Conservation (phyloP, 768 basidiomycete species). For the Boletus vinaceobasis region DNA sequence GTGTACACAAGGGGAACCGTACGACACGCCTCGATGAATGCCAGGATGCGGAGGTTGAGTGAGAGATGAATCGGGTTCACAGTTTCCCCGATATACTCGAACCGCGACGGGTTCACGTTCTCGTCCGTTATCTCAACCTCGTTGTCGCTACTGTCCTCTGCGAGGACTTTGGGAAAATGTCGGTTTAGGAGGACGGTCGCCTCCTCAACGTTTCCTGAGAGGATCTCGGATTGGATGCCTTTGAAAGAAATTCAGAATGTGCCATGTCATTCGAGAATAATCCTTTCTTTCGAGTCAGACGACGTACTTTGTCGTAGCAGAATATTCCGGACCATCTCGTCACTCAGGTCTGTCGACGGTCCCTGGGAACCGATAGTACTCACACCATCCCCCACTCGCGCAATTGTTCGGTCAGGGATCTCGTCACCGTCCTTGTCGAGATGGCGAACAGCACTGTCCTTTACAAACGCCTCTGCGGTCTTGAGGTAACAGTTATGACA, state of each 20-base stretch:
- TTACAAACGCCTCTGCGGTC: conserved; percentile 66
- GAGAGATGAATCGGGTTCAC: conserved; percentile 74
- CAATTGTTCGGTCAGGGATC: conserved; percentile 31
- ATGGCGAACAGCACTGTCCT: conserved; percentile 58
- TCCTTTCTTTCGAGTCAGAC: neutral
- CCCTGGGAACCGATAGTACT: conserved; percentile 9
- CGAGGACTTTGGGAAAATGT: conserved; percentile 74
- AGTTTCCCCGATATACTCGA: conserved; percentile 53
- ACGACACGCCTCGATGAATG: conserved; percentile 84
- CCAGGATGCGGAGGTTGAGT: conserved; percentile 83
- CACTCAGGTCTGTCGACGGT: conserved; percentile 29
- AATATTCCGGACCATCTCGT: conserved; percentile 43
- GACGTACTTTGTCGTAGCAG: conserved; percentile 53
- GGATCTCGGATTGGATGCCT: conserved; percentile 72
- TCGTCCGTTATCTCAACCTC: conserved; percentile 21
- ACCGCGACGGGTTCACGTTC: conserved; percentile 30
- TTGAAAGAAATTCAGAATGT: conserved; percentile 4
- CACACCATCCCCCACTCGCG: conserved; percentile 3
- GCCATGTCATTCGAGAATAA: neutral
- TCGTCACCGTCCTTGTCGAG: conserved; percentile 73
- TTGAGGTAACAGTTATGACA: conserved; percentile 69
- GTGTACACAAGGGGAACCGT: conserved; percentile 57
- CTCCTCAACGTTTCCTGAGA: conserved; percentile 71
- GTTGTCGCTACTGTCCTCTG: conserved; percentile 17
- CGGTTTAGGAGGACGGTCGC: conserved; percentile 63